Evolutionary conservation across 495 filamentous ascomycete species (phyloP).

Genomic region (Penicillium salamii): DNA sequence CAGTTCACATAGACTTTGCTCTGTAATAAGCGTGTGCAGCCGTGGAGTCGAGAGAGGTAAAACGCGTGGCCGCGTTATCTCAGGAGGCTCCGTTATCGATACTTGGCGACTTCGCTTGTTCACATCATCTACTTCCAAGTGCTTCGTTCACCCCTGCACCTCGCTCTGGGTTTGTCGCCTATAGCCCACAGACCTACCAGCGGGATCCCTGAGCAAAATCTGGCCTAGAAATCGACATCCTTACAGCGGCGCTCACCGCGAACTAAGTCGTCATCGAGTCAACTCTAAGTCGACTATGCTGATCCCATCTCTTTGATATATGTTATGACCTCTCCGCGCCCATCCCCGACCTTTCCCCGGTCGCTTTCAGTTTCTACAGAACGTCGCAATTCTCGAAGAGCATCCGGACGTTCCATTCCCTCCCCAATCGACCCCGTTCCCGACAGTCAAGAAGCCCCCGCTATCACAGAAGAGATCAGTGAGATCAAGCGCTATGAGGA

Average conservation of each 20-base stretch:
- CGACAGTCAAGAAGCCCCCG: constrained; percentile 46
- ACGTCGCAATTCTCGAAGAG: constrained; percentile 60
- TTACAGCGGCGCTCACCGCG: constrained; percentile 7
- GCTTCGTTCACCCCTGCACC: constrained; percentile 7
- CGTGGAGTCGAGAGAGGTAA: constrained; percentile 13
- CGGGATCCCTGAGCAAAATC: not conserved
- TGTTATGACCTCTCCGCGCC: constrained; percentile 63
- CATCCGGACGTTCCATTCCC: constrained; percentile 67
- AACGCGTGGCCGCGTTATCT: constrained; percentile 33
- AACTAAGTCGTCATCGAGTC: constrained; percentile 15
- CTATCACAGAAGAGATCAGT: constrained; percentile 90
- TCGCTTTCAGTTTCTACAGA: constrained; percentile 54
- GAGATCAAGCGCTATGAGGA: constrained; percentile 98
- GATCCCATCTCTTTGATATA: constrained; percentile 29
- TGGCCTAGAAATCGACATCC: not conserved
- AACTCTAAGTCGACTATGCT: constrained; percentile 32
- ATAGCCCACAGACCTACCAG: not conserved
- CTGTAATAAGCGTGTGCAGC: constrained; percentile 1
- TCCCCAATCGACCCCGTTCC: constrained; percentile 53
- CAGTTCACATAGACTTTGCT: not conserved
- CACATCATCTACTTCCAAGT: constrained; percentile 13
- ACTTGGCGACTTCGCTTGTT: constrained; percentile 24
- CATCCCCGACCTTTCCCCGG: constrained; percentile 55
- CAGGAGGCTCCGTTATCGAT: constrained; percentile 31
- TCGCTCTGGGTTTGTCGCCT: not conserved